phyloP scores from a whole-genome alignment of 2,329 filamentous ascomycete species.

The Paracoccidioides lutzii region DNA sequence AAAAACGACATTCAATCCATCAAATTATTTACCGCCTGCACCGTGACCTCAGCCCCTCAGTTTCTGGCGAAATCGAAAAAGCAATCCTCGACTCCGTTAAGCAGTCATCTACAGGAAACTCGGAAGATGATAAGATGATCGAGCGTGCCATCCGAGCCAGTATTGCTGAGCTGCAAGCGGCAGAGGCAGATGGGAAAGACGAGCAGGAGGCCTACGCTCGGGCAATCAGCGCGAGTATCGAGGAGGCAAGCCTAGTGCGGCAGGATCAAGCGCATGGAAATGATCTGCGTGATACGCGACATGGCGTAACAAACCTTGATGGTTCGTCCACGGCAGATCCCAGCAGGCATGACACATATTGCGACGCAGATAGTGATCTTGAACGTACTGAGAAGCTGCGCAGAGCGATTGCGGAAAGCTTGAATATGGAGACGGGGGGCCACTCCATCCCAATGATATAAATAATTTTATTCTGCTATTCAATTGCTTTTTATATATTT shows the following conservation, averaged over 20 bases:
- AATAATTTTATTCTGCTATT: not conserved
- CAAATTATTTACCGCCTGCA: not conserved
- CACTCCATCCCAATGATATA: not conserved
- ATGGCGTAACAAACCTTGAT: not conserved
- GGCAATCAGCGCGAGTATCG: constrained; percentile 39
- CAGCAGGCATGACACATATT: constrained; percentile 4
- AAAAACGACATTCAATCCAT: not conserved
- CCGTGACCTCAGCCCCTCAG: not conserved
- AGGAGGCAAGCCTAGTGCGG: constrained; percentile 27
- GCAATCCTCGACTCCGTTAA: constrained; percentile 58
- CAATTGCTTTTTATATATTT: not conserved
- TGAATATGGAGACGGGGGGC: not conserved
- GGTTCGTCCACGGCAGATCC: not conserved
- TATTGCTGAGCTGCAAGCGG: constrained; percentile 43
- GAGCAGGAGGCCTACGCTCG: constrained; percentile 36
- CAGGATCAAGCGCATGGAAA: not conserved
- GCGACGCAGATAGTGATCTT: constrained; percentile 21
- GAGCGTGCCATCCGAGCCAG: constrained; percentile 64
- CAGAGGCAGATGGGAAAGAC: constrained; percentile 23
- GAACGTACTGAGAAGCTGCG: constrained; percentile 13
- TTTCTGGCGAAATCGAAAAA: constrained; percentile 48
- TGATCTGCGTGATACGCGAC: not conserved
- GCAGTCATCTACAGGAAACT: constrained; percentile 57
- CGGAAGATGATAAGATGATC: constrained; percentile 55
- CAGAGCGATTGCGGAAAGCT: not conserved